Evolutionary conservation across 2,329 filamentous ascomycete genomes (phyloP), one percentile per base, ranked within the genome.

Genomic region (Shiraia bambusicola): DNA sequence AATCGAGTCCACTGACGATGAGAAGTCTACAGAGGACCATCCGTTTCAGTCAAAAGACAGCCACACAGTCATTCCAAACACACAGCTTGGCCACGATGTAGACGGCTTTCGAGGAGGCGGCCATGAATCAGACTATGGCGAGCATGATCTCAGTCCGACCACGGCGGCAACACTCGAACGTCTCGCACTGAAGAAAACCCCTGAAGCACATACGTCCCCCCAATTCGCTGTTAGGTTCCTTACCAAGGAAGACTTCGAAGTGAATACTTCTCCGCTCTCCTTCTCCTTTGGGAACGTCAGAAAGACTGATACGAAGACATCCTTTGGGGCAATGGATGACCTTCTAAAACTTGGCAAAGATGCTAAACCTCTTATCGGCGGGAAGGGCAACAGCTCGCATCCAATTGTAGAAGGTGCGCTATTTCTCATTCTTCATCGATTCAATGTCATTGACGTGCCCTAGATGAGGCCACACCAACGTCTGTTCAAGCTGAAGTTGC

Each of bases 21-120:
- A 57, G 11, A 17, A 25, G 34, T 19, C 14, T 10, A 5, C n/a
- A 6, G 29, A 38, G 9, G n/a, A 44, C 11, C 34, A 17, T 28
- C 4, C 24, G 3, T 25, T 55, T n/a, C 54, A 58, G 28, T 47
- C 50, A 14, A 52, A 48, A 7, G 29, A 55, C 13, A 59, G 55
- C 25, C 49, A 65, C 14, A 15, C 19, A 3, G 17, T 42, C 3
- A 33, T 57, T n/a, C 44, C 45, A 4, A 54, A 61, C 25, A 61
- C 55, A 6, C 61, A 62, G 28, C 28, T 42, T 8, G 47, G 44
- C n/a, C 15, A 40, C 9, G 26, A 30, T 11, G 24, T 19, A 22
- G 8, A 19, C 12, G 22, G 25, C n/a, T 4, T 13, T 15, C 37
- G 10, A 17, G 13, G 12, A 12, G 12, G 10, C 11, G 34, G 36